Evolutionary conservation across 257 asterid genomes (phyloP).

Genomic region (Petrea volubilis): DNA sequence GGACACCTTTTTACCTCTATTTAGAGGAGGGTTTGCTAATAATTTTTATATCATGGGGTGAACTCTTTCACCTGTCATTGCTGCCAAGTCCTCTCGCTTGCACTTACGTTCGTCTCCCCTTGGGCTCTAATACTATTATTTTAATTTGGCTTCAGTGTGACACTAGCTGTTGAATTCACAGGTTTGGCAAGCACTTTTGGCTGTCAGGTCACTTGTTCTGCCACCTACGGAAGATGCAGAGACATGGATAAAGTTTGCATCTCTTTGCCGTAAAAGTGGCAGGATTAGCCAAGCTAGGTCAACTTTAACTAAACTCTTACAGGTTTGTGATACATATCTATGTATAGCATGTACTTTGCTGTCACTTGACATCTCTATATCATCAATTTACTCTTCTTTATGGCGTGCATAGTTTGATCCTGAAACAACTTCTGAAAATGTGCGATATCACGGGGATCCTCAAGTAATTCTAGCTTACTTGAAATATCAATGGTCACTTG

Average conservation of each 20-base stretch:
- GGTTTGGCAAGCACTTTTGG: conserved; percentile 94
- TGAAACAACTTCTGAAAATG: conserved; percentile 77
- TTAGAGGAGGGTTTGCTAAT: not conserved
- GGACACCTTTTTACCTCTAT: not conserved
- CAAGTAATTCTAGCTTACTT: conserved; percentile 94
- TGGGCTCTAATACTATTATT: conserved; percentile 1
- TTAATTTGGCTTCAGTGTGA: conserved; percentile 4
- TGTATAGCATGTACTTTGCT: conserved; percentile 16
- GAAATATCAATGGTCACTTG: conserved; percentile 97
- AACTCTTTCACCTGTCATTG: conserved; percentile 4
- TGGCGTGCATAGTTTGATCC: conserved; percentile 77
- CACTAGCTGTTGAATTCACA: conserved; percentile 36
- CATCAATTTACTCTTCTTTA: conserved; percentile 18
- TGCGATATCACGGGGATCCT: conserved; percentile 89
- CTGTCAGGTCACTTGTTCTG: conserved; percentile 91
- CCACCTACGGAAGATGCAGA: conserved; percentile 98
- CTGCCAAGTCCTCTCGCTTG: conserved; percentile 19
- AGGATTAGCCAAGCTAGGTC: conserved; percentile 97
- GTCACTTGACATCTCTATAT: not conserved
- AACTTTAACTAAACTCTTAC: conserved; percentile 84
- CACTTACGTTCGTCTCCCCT: conserved; percentile 10
- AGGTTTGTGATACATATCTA: conserved; percentile 49
- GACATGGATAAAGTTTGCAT: conserved; percentile 97
- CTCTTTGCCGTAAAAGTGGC: conserved; percentile 96
- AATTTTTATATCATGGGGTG: not conserved